Evolutionary conservation across 2,329 filamentous ascomycete species (phyloP), one percentile per base, ranked within the genome.

Genomic region (Alternaria sp.): DNA sequence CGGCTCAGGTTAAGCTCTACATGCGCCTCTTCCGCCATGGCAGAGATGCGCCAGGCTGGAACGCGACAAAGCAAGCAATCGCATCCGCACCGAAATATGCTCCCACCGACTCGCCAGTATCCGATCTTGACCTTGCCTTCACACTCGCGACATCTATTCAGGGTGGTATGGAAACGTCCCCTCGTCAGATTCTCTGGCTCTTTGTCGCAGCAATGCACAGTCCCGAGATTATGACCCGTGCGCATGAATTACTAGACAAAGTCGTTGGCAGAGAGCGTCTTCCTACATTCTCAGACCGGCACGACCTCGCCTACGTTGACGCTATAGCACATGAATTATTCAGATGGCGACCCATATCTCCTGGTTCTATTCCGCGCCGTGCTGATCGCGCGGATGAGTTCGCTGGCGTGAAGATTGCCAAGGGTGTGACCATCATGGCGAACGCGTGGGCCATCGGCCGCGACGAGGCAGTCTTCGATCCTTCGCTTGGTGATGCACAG

Each of bases 111-210:
- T 45, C 43, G 4, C 52, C 45, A 26, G 58, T 61, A 5, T 57
- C 52, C 3, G 58, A 64, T 55, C 52, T 61, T 9, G 62, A 61
- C 15, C 62, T 64, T 54, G 58, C 62, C 19, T 64, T 64, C 54
- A 64, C 62, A 25, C 58, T 64, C 26, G 62, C 62, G 43, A 64
- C 62, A 17, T 64, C 62, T 3, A 55, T 64, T 4, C 62, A 64
- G 52, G 62, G 62, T 13, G 62, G 62, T 11, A 64, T 64, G 62
- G 62, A 64, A 56, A 64, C 58, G 3, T 64, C 62, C 5, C 58
- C 62, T n/a, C 62, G 62, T 15, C 62, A 64, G 28, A 44, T 64
- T 3, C 62, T 64, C 10, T 64, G 62, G 62, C 30, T 64, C n/a
- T 64, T 64, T 9, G 52, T 56, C 23, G 62, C 58, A 28, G 62